Percentiles rank a stretch among this genome's conserved stretches.
Evolutionary conservation across 2,329 filamentous ascomycete genomes (phyloP).

Genomic region (Clonostachys chloroleuca): DNA sequence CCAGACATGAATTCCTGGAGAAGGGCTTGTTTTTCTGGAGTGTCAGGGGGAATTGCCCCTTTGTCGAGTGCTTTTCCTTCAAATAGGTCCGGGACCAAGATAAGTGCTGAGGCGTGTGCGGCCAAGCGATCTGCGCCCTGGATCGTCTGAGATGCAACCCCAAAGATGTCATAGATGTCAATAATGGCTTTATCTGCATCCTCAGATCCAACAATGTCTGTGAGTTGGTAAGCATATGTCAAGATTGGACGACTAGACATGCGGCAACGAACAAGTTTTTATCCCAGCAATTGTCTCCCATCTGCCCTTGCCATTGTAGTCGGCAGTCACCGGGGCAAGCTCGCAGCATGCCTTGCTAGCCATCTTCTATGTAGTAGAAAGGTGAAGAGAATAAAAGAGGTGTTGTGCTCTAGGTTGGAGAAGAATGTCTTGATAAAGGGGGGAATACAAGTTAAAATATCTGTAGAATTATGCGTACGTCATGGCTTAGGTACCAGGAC

Average conservation of each 20-base stretch:
- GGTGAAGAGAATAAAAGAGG: too few species aligned
- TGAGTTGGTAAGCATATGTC: constrained; percentile 2
- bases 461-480: too few species aligned
- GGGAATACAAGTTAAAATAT: too few species aligned
- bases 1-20: constrained; percentile 22
- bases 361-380: background rate
- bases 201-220: constrained; percentile 28
- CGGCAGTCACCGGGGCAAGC: constrained; percentile 28
- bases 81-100: constrained; percentile 35
- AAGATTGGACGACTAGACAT: background rate
- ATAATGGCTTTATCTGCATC: constrained; percentile 30
- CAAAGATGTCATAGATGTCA: constrained; percentile 43
- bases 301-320: constrained; percentile 32
- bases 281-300: constrained; percentile 32
- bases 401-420: too few species aligned
- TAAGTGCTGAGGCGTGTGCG: constrained; percentile 23
- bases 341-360: constrained; percentile 15
- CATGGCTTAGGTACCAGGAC: too few species aligned
- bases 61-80: constrained; percentile 23
- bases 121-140: constrained; percentile 43
- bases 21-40: constrained; percentile 31
- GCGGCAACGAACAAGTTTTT: constrained; percentile 29
- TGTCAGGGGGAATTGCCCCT: constrained; percentile 31
- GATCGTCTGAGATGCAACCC: constrained; percentile 35
- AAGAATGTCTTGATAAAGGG: too few species aligned